A percentile compares a stretch with the other conserved stretches of the same genome.
These are phyloP conservation scores for Triadica sebifera DNA, from an alignment of 345 rosid species.

Conservation along the genomic window DNA sequence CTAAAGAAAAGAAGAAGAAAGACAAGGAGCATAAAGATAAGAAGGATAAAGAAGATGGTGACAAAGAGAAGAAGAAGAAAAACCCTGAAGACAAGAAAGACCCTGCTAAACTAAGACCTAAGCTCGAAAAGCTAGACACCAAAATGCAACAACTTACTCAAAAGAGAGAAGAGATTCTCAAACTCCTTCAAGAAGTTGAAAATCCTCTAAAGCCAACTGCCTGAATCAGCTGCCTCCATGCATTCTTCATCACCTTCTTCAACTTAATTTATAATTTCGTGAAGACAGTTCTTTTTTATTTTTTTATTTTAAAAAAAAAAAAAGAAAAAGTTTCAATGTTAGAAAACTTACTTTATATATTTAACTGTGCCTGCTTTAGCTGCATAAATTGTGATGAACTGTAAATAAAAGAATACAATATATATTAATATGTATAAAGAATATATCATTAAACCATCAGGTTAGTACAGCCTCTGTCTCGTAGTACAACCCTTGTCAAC, in stretches of 20 bases:
- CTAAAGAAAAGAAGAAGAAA: constrained; percentile 34
- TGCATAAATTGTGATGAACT: no score
- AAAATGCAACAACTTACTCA: constrained; percentile 52
- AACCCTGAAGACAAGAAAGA: constrained; percentile 71
- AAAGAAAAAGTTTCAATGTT: no score
- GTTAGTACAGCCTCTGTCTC: no score
- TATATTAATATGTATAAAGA: no score
- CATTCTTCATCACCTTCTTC: not conserved
- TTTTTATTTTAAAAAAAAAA: no score
- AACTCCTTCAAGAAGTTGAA: constrained; percentile 46
- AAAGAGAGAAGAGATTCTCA: constrained; percentile 57
- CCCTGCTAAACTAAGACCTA: constrained; percentile 57
- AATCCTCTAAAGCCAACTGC: constrained; percentile 13
- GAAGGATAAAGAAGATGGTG: constrained; percentile 42
- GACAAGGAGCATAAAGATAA: constrained; percentile 31
- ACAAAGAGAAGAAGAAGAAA: constrained; percentile 51
- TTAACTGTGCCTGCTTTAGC: no score
- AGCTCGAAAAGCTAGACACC: constrained; percentile 59
- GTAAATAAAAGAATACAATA: no score
- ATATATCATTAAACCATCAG: no score
- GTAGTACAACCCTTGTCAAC: no score
- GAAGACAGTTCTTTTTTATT: no score
- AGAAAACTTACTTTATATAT: no score
- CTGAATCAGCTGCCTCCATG: not conserved
- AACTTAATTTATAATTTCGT: not conserved